These are phyloP conservation scores for Aspergillus bridgeri DNA, from an alignment of 495 filamentous ascomycete genomes.

Conservation along the genomic window DNA sequence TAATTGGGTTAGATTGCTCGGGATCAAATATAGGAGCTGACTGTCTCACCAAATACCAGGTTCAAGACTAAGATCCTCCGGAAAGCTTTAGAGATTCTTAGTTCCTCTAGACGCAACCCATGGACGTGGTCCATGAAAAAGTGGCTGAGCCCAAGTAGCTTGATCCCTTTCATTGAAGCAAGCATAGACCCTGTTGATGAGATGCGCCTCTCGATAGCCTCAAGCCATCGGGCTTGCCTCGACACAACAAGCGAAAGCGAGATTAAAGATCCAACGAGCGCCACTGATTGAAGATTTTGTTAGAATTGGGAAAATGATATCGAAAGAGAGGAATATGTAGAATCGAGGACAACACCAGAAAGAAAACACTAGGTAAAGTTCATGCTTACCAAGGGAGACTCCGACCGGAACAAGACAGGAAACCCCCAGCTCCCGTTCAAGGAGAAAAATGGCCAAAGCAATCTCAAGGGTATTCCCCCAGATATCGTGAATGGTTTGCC, in stretches of 20 bases:
- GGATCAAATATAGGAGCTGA: neutral
- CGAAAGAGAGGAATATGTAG: neutral
- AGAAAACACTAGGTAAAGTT: neutral
- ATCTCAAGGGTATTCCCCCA: slow-evolving; percentile 61
- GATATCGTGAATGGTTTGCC: slow-evolving; percentile 51
- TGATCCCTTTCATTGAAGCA: slow-evolving; percentile 55
- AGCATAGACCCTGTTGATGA: slow-evolving; percentile 48
- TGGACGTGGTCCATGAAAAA: slow-evolving; percentile 42
- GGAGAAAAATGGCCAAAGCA: slow-evolving; percentile 53
- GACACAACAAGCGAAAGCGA: slow-evolving; percentile 30
- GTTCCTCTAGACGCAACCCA: slow-evolving; percentile 51
- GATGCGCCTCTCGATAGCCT: slow-evolving; percentile 51
- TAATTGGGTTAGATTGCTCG: neutral
- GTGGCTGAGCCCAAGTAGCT: slow-evolving; percentile 55
- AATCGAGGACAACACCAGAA: neutral
- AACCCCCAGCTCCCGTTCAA: slow-evolving; percentile 55
- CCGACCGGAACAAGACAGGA: slow-evolving; percentile 50
- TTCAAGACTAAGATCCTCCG: slow-evolving; percentile 53
- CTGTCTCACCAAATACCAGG: slow-evolving; percentile 44
- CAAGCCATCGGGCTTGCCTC: slow-evolving; percentile 43
- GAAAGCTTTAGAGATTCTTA: slow-evolving; percentile 53
- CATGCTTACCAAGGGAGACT: slow-evolving; percentile 41
- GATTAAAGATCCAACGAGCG: slow-evolving; percentile 36
- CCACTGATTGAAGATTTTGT: slow-evolving; percentile 17
- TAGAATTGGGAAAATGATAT: slow-evolving; percentile 19